These are phyloP conservation scores for Magnusiomyces suaveolens DNA, from an alignment of 1,139 yeast species.

Conservation along the genomic window DNA sequence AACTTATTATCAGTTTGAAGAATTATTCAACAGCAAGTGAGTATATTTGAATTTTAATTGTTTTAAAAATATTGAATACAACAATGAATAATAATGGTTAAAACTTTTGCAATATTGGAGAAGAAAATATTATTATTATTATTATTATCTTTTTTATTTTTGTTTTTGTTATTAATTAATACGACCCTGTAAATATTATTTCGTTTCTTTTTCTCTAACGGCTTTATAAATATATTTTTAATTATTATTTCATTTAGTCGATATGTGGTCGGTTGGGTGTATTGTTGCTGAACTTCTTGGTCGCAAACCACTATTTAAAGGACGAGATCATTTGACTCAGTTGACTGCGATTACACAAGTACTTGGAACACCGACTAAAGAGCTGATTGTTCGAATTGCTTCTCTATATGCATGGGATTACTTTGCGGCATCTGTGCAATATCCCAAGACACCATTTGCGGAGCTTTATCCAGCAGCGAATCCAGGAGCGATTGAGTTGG, in stretches of 20 bases:
- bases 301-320: slow-evolving; percentile 74
- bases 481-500: slow-evolving; percentile 62
- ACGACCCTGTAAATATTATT: too few species aligned
- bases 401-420: slow-evolving; percentile 36
- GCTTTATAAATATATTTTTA: too few species aligned
- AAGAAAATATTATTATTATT: too few species aligned
- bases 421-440: slow-evolving; percentile 16
- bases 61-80: too few species aligned
- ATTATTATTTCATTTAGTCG: slow-evolving; percentile 44
- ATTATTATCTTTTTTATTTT: neutral
- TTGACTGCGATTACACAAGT: slow-evolving; percentile 65
- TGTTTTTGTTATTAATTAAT: too few species aligned
- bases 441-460: slow-evolving; percentile 45
- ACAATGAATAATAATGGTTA: too few species aligned
- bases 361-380: slow-evolving; percentile 73
- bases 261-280: slow-evolving; percentile 93
- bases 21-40: slow-evolving; percentile 33
- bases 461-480: slow-evolving; percentile 62
- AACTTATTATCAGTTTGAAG: slow-evolving; percentile 56
- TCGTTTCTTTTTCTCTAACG: too few species aligned
- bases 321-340: slow-evolving; percentile 78
- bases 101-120: too few species aligned
- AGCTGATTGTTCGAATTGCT: slow-evolving; percentile 59
- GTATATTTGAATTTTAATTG: slow-evolving; percentile 5
- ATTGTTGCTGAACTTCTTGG: slow-evolving; percentile 79